Percentiles rank a stretch among this genome's conserved stretches.
Conservation (phyloP, 2,329 filamentous ascomycete genomes). For the Coleophoma eucalyptorum region DNA sequence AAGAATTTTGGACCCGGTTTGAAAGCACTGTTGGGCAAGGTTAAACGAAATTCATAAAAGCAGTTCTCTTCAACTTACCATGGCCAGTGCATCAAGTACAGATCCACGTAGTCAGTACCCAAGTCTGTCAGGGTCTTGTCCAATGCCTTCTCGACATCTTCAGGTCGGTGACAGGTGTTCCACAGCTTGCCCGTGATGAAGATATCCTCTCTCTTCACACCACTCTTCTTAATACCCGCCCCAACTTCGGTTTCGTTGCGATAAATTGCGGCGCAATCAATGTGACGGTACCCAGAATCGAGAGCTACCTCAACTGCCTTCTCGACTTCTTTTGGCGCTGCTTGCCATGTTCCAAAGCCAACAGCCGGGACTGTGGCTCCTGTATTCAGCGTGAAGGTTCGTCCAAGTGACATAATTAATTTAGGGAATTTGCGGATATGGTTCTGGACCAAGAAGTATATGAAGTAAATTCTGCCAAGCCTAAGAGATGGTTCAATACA, state of each 20-base stretch:
- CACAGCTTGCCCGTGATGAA: constrained; percentile 53
- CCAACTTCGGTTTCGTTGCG: constrained; percentile 34
- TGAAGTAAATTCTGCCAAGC: too few species aligned
- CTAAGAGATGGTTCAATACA: too few species aligned
- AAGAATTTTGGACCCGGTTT: constrained; percentile 6
- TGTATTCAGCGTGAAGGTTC: constrained; percentile 30
- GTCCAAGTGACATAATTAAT: neutral
- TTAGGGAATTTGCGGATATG: too few species aligned
- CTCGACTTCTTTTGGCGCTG: constrained; percentile 32
- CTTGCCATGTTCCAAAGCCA: constrained; percentile 41
- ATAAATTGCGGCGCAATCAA: constrained; percentile 14
- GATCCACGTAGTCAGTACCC: constrained; percentile 30
- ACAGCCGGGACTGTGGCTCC: constrained; percentile 30
- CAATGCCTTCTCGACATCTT: constrained; percentile 22
- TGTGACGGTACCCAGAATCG: constrained; percentile 49
- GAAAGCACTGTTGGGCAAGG: constrained; percentile 2
- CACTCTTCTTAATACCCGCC: constrained; percentile 28
- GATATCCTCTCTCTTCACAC: constrained; percentile 33
- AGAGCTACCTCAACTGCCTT: constrained; percentile 43
- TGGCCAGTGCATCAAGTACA: constrained; percentile 31
- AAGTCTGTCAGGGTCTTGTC: constrained; percentile 27
- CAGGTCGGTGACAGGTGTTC: constrained; percentile 38
- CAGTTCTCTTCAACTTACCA: constrained; percentile 1
- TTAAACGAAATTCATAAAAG: neutral
- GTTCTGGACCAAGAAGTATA: too few species aligned